phyloP scores from a whole-genome alignment of 2,329 filamentous ascomycete species.

The Fusarium sulawesiense region DNA sequence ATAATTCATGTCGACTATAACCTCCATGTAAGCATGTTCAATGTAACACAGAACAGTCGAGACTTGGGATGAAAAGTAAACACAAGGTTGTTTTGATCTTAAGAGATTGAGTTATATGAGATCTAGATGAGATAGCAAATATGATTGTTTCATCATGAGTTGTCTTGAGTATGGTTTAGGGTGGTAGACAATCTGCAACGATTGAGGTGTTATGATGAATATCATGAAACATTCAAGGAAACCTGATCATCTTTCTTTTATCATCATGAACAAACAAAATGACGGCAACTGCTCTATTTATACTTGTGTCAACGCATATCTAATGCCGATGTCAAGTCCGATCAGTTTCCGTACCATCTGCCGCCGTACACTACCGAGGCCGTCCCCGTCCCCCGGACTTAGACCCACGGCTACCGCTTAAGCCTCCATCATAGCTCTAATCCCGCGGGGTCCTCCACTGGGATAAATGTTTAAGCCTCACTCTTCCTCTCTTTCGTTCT shows the following conservation, averaged over 20 bases:
- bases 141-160: slow-evolving; percentile 15
- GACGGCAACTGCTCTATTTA: background rate
- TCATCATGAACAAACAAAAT: background rate
- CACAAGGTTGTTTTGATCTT: background rate
- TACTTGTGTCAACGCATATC: background rate
- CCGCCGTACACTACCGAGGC: slow-evolving; percentile 38
- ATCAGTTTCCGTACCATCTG: slow-evolving; percentile 26
- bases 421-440: slow-evolving; percentile 5
- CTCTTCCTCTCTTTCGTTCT: background rate
- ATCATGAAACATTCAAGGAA: background rate
- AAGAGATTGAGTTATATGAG: background rate
- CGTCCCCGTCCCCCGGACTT: slow-evolving; percentile 7
- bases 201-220: slow-evolving; percentile 15
- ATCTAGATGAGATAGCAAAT: background rate
- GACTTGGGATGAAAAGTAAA: background rate
- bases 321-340: slow-evolving; percentile 1
- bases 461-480: slow-evolving; percentile 48
- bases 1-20: background rate
- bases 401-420: slow-evolving; percentile 17
- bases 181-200: background rate
- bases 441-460: slow-evolving; percentile 30
- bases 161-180: background rate
- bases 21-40: background rate
- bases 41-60: background rate
- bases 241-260: background rate